phyloP scores from a whole-genome alignment of 192 early-diverging fungal species.

The Powellomyces hirtus region DNA sequence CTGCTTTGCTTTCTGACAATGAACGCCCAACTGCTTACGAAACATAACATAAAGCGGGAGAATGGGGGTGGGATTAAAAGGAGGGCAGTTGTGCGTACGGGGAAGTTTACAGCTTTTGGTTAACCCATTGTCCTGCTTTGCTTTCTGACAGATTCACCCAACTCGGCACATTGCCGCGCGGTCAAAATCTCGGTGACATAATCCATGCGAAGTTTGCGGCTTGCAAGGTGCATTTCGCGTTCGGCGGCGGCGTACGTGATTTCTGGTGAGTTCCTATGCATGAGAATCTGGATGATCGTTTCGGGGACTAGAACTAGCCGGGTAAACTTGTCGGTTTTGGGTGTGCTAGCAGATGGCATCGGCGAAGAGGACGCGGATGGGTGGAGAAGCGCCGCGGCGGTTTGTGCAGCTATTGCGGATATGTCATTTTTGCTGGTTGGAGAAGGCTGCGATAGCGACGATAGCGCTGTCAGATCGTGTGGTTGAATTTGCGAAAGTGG shows the following conservation, averaged over 20 bases:
- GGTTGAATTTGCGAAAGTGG: background rate
- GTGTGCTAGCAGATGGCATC: no score
- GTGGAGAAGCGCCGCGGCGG: no score
- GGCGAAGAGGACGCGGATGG: no score
- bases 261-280: background rate
- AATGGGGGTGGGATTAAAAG: no score
- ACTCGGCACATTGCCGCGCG: slow-evolving; percentile 7
- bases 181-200: slow-evolving; percentile 11
- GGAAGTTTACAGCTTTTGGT: no score
- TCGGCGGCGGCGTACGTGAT: background rate
- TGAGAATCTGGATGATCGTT: background rate
- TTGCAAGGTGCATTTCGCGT: background rate
- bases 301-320: slow-evolving; percentile 16
- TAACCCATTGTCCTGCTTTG: no score
- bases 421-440: no score
- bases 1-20: background rate
- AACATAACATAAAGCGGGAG: no score
- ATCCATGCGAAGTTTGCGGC: background rate
- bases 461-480: background rate
- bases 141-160: background rate
- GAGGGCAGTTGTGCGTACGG: no score
- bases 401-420: no score
- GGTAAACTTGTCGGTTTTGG: slow-evolving; percentile 13
- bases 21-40: no score
- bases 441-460: background rate